Percentiles rank a stretch among this genome's conserved stretches.
These are phyloP conservation scores for Populus nigra DNA, from an alignment of 345 rosid genomes.

Conservation along the genomic window DNA sequence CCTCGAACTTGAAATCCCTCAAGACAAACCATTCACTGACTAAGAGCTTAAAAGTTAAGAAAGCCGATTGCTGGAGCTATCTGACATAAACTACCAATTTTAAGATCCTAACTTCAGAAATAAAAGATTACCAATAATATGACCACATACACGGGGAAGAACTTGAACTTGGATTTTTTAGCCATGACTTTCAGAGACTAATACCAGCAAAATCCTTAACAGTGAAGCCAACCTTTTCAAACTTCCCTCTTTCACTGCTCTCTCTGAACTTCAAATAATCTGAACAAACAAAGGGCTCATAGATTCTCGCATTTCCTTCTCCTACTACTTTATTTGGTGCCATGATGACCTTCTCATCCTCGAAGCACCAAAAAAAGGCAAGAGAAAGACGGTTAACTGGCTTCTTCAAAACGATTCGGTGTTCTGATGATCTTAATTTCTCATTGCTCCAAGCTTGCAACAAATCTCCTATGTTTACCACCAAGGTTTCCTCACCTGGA, in stretches of 20 bases:
- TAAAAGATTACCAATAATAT: neutral
- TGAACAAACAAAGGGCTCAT: conserved; percentile 37
- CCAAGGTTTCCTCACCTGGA: conserved; percentile 35
- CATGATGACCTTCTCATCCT: conserved; percentile 35
- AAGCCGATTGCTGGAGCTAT: neutral
- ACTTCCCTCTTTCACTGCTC: conserved; percentile 33
- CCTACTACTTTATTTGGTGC: conserved; percentile 38
- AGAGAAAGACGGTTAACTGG: conserved; percentile 28
- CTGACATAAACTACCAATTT: neutral
- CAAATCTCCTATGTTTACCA: conserved; percentile 45
- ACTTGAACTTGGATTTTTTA: neutral
- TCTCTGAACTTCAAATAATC: conserved; percentile 43
- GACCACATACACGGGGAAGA: neutral
- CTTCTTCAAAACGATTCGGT: conserved; percentile 31
- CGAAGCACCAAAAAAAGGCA: conserved; percentile 48
- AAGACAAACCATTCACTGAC: neutral
- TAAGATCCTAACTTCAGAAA: neutral
- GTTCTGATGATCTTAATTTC: conserved; percentile 37
- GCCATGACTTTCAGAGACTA: neutral
- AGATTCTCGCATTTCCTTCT: conserved; percentile 18
- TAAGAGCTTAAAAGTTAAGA: neutral
- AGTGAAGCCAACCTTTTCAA: conserved; percentile 44
- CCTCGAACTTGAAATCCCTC: neutral
- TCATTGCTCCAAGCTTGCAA: conserved; percentile 50
- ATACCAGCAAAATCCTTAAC: conserved; percentile 46